These are phyloP conservation scores for Lactarius deliciosus DNA, from an alignment of 768 basidiomycete species.

Conservation along the genomic window DNA sequence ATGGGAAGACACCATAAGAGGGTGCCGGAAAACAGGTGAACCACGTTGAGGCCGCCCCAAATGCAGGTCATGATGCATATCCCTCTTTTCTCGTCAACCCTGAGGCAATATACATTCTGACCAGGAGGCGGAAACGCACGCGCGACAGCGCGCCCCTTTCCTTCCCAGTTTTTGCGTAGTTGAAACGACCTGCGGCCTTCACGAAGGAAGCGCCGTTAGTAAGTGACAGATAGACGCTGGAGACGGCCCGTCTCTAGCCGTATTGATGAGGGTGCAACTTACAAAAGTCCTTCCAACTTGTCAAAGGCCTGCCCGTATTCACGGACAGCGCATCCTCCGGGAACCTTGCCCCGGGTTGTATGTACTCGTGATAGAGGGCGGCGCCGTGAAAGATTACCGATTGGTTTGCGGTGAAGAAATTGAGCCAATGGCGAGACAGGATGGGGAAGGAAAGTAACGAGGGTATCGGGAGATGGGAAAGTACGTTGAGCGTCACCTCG, in stretches of 20 bases:
- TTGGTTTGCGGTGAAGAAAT: conserved; percentile 51
- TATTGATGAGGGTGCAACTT: conserved; percentile 29
- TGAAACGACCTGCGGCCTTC: conserved; percentile 48
- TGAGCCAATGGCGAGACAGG: conserved; percentile 47
- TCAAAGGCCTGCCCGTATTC: conserved; percentile 39
- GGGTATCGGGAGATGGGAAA: conserved; percentile 51
- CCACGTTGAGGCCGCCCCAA: conserved; percentile 57
- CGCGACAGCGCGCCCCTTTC: conserved; percentile 44
- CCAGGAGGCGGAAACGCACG: conserved; percentile 40
- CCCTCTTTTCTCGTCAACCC: conserved; percentile 64
- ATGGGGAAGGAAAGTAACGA: conserved; percentile 40
- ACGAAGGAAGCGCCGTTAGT: not conserved
- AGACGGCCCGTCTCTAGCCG: not conserved
- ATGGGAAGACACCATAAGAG: conserved; percentile 60
- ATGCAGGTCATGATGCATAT: conserved; percentile 58
- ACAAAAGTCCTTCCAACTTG: conserved; percentile 65
- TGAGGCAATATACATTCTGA: conserved; percentile 63
- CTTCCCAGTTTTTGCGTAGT: conserved; percentile 56
- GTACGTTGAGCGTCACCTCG: conserved; percentile 52
- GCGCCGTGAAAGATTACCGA: conserved; percentile 55
- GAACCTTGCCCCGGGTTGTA: conserved; percentile 34
- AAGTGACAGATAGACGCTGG: too few relatives aligned
- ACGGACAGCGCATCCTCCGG: conserved; percentile 37
- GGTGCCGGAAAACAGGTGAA: conserved; percentile 48
- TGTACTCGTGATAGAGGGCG: conserved; percentile 52